phyloP scores from a whole-genome alignment of 768 basidiomycete genomes.

The Tephrocybe sp. region DNA sequence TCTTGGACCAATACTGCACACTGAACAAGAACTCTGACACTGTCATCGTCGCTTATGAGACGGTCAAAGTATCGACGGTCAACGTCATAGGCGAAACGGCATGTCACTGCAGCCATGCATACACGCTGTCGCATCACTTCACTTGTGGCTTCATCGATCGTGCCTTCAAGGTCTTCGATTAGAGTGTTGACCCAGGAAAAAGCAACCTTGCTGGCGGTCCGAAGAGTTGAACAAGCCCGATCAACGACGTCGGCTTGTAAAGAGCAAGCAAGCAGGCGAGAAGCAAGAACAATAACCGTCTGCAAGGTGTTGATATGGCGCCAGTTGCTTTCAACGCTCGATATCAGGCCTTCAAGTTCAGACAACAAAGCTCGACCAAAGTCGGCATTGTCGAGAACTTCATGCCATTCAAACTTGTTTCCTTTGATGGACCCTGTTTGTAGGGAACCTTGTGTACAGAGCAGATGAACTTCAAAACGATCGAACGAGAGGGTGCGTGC shows the following conservation, averaged over 20 bases:
- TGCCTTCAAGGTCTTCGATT: background rate
- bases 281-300: conserved; percentile 31
- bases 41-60: conserved; percentile 20
- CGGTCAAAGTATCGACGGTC: conserved; percentile 4
- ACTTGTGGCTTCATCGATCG: conserved; percentile 3
- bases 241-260: conserved; percentile 11
- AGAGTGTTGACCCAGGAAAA: conserved; percentile 8
- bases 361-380: conserved; percentile 39
- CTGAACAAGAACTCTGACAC: conserved; percentile 22
- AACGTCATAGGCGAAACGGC: conserved; percentile 23
- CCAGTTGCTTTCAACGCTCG: conserved; percentile 42
- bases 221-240: conserved; percentile 25
- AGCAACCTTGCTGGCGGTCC: conserved; percentile 12
- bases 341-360: conserved; percentile 36
- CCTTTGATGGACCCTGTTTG: conserved; percentile 35
- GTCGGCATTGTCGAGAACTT: conserved; percentile 25
- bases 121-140: conserved; percentile 1
- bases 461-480: conserved; percentile 35
- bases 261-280: conserved; percentile 33
- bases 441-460: conserved; percentile 43
- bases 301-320: conserved; percentile 28
- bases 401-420: conserved; percentile 37
- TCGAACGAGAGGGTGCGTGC: conserved; percentile 37
- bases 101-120: conserved; percentile 7
- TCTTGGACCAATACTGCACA: conserved; percentile 26